Evolutionary conservation across 495 filamentous ascomycete genomes (phyloP).

Genomic region (Aspergillus baeticus): DNA sequence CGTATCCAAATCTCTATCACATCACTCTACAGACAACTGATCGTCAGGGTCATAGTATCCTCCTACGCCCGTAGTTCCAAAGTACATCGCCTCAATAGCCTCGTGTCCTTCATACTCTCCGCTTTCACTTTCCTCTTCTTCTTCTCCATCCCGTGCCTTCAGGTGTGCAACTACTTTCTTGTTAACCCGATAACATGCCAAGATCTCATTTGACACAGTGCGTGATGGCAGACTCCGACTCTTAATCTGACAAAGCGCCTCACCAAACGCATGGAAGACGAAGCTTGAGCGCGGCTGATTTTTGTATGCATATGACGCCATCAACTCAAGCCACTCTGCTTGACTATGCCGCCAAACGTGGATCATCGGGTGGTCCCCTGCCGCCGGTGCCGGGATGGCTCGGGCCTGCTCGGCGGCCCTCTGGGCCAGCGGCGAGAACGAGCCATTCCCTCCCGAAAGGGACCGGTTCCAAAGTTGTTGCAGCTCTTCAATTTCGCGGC

Average conservation of each 20-base stretch:
- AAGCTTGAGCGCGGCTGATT: slow-evolving; percentile 42
- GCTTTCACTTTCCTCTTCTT: slow-evolving; percentile 16
- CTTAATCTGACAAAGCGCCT: slow-evolving; percentile 64
- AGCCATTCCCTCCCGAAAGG: slow-evolving; percentile 1
- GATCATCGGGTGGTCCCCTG: slow-evolving; percentile 40
- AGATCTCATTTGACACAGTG: slow-evolving; percentile 26
- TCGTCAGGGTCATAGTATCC: slow-evolving; percentile 26
- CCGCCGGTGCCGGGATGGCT: slow-evolving; percentile 22
- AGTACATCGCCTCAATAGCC: slow-evolving; percentile 32
- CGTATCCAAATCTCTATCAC: not conserved
- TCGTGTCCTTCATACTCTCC: slow-evolving; percentile 36
- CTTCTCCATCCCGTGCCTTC: slow-evolving; percentile 17
- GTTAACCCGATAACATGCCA: slow-evolving; percentile 34
- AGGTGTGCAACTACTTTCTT: slow-evolving; percentile 32
- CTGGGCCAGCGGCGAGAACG: slow-evolving; percentile 24
- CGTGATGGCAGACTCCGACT: slow-evolving; percentile 32
- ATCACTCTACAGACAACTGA: slow-evolving; percentile 23
- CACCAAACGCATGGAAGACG: slow-evolving; percentile 64
- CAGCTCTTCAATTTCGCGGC: slow-evolving; percentile 13
- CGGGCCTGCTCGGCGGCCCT: slow-evolving; percentile 23
- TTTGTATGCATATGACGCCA: slow-evolving; percentile 62
- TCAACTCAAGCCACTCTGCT: slow-evolving; percentile 43
- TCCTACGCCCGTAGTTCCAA: slow-evolving; percentile 15
- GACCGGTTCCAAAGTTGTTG: slow-evolving; percentile 22
- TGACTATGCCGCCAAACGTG: slow-evolving; percentile 43